Evolutionary conservation across 345 rosid genomes (phyloP), one percentile per base, ranked within the genome.

Genomic region (Dovyalis caffra): DNA sequence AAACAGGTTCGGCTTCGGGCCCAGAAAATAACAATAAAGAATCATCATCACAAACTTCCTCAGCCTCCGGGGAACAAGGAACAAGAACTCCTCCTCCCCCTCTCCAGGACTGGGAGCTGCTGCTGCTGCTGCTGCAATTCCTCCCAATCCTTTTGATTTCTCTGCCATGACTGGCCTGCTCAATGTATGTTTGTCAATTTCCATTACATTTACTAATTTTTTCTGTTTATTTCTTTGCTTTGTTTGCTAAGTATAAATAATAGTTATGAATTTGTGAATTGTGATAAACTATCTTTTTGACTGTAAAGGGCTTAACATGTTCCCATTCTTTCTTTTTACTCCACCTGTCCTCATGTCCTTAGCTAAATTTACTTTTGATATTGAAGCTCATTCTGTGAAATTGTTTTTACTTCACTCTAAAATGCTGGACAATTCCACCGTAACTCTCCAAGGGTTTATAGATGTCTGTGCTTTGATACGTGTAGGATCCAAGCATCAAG

Each of bases 401-500:
- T 8, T 29, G 33, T 16, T 57, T 23, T 56, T n/a, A 12, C 32
- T 51, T 33, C 35, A 31, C 20, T 68, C 4, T 33, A n/a, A n/a
- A 12, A 15, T 21, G 0, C 25, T 4, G 32, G 11, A 14, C 0
- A 5, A 18, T 61, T 14, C 4, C 11, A 14, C 21, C 2, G 12
- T 47, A 1, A 23, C 3, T n/a, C 18, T 38, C 8, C 32, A 34
- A 26, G 35, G 57, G 25, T 58, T 32, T 29, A 20, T 16, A 35
- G 64, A 69, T 35, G 25, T 21, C 26, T 33, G 7, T 12, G 66
- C 18, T 49, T 62, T 28, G 31, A 49, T 65, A 15, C 34, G 6
- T 80, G 45, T 72, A 95, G 99, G 99, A 95, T 78, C 99, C 97
- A 1, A 95, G 97, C 81, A 91, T 95, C 72, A 90, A 89, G 82